Evolutionary conservation across 1,139 yeast species (phyloP), one percentile per base, ranked within the genome.

Genomic region (Wickerhamomyces sp.): DNA sequence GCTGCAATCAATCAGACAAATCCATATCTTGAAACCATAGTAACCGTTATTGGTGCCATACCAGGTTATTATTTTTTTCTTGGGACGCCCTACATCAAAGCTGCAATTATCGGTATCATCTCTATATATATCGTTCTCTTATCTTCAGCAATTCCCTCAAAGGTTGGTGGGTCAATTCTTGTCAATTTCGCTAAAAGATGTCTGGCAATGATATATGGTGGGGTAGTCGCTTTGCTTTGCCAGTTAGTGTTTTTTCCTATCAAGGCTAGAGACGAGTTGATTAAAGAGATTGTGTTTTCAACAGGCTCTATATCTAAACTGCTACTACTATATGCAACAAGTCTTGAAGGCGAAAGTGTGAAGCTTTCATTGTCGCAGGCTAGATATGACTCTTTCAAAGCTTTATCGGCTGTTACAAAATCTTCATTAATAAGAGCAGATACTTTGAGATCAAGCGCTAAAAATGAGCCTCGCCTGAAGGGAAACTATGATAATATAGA

Each of bases 151-250:
- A 42, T 68, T 2, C 68, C 70, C 2, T 65, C 71, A 2, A 48
- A 60, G 2, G 54, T 63, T 16, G 65, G 67, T 3, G 70, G 73
- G 5, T 59, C 71, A 1, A 72, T 73, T 36, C 44, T 63, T 18
- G 58, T 54, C 10, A 71, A 68, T 47, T 73, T 69, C 54, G 74
- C 68, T 2, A 73, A 72, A 42, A 59, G 78, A 48, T 70, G 75
- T 48, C 45, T 73, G 12, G 73, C 78, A 0, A 68, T 72, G 56
- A 63, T 72, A 5, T 67, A 72, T 43, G 78, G 78, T 33, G 76
- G 77, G 18, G 62, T 65, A 2, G 64, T 69, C 7, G 75, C 77
- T 0, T 46, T 70, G 33, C 32, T 69, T 21, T 72, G 72, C 9
- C 78, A 73, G 41, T 51, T 70, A 8, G 42, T 60, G 1, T 47